Evolutionary conservation across 345 rosid genomes (phyloP), one percentile per base, ranked within the genome.

Genomic region (Linum tenue): DNA sequence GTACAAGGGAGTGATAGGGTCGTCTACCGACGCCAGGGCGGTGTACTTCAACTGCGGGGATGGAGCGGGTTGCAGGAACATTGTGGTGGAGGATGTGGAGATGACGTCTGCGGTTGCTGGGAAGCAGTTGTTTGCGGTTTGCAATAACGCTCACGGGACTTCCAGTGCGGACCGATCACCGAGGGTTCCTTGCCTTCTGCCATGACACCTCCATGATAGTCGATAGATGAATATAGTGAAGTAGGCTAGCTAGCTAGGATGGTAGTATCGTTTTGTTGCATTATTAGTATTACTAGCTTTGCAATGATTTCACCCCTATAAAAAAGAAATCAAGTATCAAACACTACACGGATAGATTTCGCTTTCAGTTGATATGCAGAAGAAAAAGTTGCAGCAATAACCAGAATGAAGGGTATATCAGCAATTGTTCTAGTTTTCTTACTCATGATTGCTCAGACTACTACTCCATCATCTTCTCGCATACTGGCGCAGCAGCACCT

Each of bases 201-300:
- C 40, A 16, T 2, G 73, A 75, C n/a, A 69, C 72, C 42, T 69
- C 82, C 22, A 22, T 38, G 51, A 44, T 4, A 44, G 7, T 8
- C 12, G 2, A 7, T 7, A 5, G 3, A 44, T 41, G 5, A 14
- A 14, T 0, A 44, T 44, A 44, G 51, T 44, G 8, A 14, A 44
- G 51, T 44, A 22, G 31, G 31, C 31, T 22, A 22, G 31, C 31
- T 22, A 7, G 7, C 51, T 44, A 44, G 51, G 51, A 44, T 14
- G 8, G 51, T 44, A 44, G 51, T 44, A 7, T 44, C 9, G 10
- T 44, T 4, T 44, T 5, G 51, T 8, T 44, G 2, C 7, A 9
- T 8, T 5, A 4, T 0, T 41, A 4, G 44, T 8, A 4, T 41
- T 1, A 31, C n/a, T n/a, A 6, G 7, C 51, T 44, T 41, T 41